phyloP scores from a whole-genome alignment of 2,329 filamentous ascomycete species.

The Coniella vitis region DNA sequence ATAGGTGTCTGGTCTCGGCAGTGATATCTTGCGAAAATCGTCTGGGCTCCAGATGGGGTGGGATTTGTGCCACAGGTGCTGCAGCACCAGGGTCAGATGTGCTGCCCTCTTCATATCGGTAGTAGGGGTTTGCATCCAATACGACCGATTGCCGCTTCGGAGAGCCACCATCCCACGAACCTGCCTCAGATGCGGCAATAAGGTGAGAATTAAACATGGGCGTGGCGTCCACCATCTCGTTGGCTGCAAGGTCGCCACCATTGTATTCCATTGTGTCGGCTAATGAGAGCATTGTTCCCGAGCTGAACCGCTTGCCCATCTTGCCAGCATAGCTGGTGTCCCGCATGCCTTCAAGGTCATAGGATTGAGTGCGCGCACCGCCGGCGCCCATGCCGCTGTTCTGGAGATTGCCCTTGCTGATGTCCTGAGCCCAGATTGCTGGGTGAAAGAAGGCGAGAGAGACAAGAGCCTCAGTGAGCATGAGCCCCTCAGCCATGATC shows the following conservation, averaged over 20 bases:
- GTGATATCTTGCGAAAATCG: constrained; percentile 12
- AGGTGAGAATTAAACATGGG: constrained; percentile 6
- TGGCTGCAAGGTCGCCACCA: background rate
- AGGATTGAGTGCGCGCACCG: background rate
- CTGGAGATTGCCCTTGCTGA: background rate
- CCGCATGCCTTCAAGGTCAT: background rate
- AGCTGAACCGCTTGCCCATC: constrained; percentile 8
- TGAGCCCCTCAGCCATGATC: constrained; percentile 24
- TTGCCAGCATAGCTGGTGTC: background rate
- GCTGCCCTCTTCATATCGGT: background rate
- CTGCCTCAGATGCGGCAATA: constrained; percentile 14
- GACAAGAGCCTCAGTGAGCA: constrained; percentile 24
- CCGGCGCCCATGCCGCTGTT: background rate
- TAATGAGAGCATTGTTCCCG: constrained; percentile 6
- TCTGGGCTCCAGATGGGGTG: background rate
- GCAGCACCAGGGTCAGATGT: background rate
- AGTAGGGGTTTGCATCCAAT: background rate
- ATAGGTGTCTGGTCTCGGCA: constrained; percentile 7
- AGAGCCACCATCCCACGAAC: constrained; percentile 3
- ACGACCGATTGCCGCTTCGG: constrained; percentile 7
- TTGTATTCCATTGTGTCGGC: background rate
- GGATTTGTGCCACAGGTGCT: background rate
- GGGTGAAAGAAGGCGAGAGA: constrained; percentile 25
- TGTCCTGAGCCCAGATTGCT: constrained; percentile 17
- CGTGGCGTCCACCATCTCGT: background rate